Base-by-base conservation (phyloP, 257 asterid species). In the Nicotiana paniculata region DNA sequence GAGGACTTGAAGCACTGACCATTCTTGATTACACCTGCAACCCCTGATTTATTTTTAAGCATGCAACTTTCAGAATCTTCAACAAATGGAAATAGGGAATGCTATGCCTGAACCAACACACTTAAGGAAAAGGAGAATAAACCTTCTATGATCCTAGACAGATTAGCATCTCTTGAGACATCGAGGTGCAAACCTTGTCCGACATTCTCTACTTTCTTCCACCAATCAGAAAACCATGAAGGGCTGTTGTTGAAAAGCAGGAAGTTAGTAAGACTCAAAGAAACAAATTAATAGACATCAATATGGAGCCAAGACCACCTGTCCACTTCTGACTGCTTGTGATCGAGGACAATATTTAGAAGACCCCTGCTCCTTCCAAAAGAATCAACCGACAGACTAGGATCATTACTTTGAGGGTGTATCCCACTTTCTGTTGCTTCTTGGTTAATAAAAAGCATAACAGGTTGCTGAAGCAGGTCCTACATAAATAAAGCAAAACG, bases 401-500 rank as follows among this genome's bases (percentile, higher is more conserved):
- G 77, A 81, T 85, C 85, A 62, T 68, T 10, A 77, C 88, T 78
- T 81, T 83, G 88, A 70, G 76, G 75, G 81, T 82, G 82, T 9
- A 77, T 65, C 81, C 86, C 92, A 21, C 83, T 88, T 82, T 81
- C 87, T 81, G 88, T 82, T 18, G 86, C 78, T 90, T 90, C 95
- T 83, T 85, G 91, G 59, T 88, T 89, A 83, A 96, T 88, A 77
- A 92, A 84, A 69, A 89, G 90, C 88, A 90, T 54, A 32, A 92
- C 91, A 51, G 98, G 98, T 88, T 93, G 97, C 81, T 92, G 97
- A 81, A 96, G 91, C 35, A 90, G 77, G 84, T 91, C 97, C 99
- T 95, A 83, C 58, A 37, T 81, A 13, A 74, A 65, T 65, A 85
- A 68, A 78, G 12, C 35, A 78, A 30, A 69, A 53, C 3, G 80